phyloP scores from a whole-genome alignment of 2,329 filamentous ascomycete genomes.

The Ophiostoma populinum region DNA sequence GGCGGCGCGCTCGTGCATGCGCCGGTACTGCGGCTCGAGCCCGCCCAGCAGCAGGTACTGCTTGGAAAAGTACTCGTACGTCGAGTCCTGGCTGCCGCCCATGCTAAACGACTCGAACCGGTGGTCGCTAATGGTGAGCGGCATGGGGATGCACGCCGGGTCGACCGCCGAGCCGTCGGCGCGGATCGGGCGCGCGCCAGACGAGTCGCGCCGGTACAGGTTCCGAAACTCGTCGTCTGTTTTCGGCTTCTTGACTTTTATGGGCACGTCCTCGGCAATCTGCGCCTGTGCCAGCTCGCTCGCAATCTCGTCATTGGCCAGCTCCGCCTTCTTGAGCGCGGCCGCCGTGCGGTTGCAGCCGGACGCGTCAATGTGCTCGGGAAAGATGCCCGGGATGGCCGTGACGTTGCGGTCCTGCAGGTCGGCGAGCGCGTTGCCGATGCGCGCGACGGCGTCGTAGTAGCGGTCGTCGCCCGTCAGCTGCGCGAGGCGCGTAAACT shows the following conservation, averaged over 20 bases:
- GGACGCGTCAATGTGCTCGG: conserved; percentile 57
- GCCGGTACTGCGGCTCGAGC: conserved; percentile 50
- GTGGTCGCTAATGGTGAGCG: conserved; percentile 31
- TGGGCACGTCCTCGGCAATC: conserved; percentile 12
- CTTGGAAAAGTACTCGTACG: conserved; percentile 55
- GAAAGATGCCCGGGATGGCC: conserved; percentile 63
- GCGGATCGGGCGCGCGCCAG: conserved; percentile 13
- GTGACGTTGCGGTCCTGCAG: conserved; percentile 50
- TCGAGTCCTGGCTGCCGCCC: conserved; percentile 51
- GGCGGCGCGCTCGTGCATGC: conserved; percentile 52
- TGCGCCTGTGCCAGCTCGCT: conserved; percentile 21
- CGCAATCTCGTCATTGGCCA: conserved; percentile 9
- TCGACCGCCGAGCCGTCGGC: conserved; percentile 19
- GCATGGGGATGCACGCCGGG: conserved; percentile 40
- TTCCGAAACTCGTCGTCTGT: conserved; percentile 3
- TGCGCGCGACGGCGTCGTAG: conserved; percentile 76
- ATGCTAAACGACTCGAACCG: conserved; percentile 35
- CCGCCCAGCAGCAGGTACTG: conserved; percentile 65
- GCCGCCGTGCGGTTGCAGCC: conserved; percentile 50
- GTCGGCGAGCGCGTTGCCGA: conserved; percentile 63
- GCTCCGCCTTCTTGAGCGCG: conserved; percentile 11
- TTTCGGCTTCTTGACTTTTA: conserved; percentile 1
- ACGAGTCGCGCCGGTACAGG: conserved; percentile 3
- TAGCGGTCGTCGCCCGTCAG: conserved; percentile 67
- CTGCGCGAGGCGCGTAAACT: conserved; percentile 80